phyloP scores from a whole-genome alignment of 2,329 filamentous ascomycete genomes.

The Botrytis byssoidea region DNA sequence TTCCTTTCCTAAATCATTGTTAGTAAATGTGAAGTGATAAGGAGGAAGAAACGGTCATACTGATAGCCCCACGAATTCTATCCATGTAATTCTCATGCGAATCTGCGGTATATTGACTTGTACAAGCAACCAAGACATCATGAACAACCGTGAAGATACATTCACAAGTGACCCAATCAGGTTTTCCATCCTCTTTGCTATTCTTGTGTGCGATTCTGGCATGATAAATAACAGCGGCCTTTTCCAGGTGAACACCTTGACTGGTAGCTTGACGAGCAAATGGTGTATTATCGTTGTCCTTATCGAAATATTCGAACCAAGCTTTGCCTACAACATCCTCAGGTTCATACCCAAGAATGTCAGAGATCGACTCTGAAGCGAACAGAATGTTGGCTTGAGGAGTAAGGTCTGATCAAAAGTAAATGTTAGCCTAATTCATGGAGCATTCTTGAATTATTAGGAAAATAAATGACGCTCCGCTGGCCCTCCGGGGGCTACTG shows the following conservation, averaged over 20 bases:
- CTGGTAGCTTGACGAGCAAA: constrained; percentile 67
- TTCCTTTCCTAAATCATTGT: neutral
- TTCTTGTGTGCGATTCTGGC: constrained; percentile 64
- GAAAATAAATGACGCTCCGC: neutral
- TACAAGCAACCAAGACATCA: constrained; percentile 82
- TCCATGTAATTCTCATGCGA: neutral
- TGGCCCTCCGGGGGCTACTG: too few relatives aligned
- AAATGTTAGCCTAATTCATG: constrained; percentile 25
- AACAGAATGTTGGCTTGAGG: constrained; percentile 77
- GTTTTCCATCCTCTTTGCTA: constrained; percentile 45
- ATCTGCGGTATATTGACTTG: constrained; percentile 65
- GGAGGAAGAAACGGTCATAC: neutral
- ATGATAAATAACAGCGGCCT: constrained; percentile 81
- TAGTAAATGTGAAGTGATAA: neutral
- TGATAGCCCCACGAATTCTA: neutral
- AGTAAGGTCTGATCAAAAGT: constrained; percentile 59
- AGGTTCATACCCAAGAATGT: constrained; percentile 78
- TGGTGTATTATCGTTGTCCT: constrained; percentile 64
- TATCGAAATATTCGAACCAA: constrained; percentile 84
- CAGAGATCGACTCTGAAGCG: constrained; percentile 77
- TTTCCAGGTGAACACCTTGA: constrained; percentile 73
- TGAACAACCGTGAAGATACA: constrained; percentile 89
- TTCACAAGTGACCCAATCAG: constrained; percentile 71
- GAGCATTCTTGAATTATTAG: constrained; percentile 14
- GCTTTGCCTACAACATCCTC: constrained; percentile 73